A percentile compares a stretch with the other conserved stretches of the same genome.
These are phyloP conservation scores for Gloeophyllum trabeum DNA, from an alignment of 768 basidiomycete species.

Conservation along the genomic window DNA sequence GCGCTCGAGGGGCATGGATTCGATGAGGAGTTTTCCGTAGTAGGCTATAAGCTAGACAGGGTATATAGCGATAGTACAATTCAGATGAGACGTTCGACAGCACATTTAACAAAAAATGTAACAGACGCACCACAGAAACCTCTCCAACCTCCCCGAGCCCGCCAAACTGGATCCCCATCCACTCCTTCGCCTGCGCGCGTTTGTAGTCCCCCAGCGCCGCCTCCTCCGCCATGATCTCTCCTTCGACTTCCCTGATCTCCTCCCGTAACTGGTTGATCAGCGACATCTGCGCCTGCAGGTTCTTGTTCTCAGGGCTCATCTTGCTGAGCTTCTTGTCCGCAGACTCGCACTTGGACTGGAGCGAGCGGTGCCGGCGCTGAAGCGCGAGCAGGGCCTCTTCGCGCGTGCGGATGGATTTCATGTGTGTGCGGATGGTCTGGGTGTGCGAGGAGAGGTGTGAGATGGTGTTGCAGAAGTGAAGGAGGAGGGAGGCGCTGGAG, in stretches of 20 bases:
- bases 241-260: conserved; percentile 70
- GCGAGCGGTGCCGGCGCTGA: conserved; percentile 53
- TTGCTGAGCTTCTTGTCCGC: conserved; percentile 85
- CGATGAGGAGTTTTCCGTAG: conserved; percentile 38
- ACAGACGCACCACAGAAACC: conserved; percentile 44
- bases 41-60: conserved; percentile 37
- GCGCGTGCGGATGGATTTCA: conserved; percentile 74
- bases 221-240: conserved; percentile 78
- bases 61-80: conserved; percentile 1
- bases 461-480: conserved; percentile 57
- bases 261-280: conserved; percentile 56
- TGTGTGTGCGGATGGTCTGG: conserved; percentile 51
- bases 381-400: conserved; percentile 80
- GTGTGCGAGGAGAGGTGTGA: conserved; percentile 63
- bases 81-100: background rate
- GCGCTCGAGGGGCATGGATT: conserved; percentile 68
- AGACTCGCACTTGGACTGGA: conserved; percentile 62
- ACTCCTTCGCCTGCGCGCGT: conserved; percentile 51
- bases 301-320: conserved; percentile 88
- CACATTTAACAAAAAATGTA: background rate
- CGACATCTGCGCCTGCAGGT: conserved; percentile 62
- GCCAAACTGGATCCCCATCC: conserved; percentile 81
- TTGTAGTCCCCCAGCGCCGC: conserved; percentile 77
- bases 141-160: conserved; percentile 77
- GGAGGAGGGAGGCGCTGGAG: conserved; percentile 56